A percentile compares a stretch with the other conserved stretches of the same genome.
Conservation (phyloP, 164 flowering plant species). For the Macadamia integrifolia region DNA sequence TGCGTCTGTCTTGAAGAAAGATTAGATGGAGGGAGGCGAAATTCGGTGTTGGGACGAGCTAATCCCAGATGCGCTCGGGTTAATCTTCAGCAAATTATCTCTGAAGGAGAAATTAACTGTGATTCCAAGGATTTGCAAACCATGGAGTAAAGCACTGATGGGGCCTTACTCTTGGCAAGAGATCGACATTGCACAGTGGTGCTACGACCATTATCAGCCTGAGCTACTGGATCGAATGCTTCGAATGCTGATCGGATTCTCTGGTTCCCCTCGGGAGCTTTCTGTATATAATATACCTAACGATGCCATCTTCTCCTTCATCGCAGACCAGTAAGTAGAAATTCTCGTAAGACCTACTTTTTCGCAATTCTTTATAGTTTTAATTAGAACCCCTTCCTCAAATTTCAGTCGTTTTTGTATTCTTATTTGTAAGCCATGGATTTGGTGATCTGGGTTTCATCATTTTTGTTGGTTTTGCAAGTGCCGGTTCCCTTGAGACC, state of each 20-base stretch:
- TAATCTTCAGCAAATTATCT: constrained; percentile 65
- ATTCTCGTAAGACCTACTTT: not conserved
- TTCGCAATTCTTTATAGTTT: too few relatives aligned
- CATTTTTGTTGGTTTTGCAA: constrained; percentile 22
- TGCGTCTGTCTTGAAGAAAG: not conserved
- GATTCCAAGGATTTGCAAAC: constrained; percentile 80
- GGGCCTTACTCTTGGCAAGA: constrained; percentile 98
- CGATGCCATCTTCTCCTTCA: constrained; percentile 38
- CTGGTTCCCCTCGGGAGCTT: constrained; percentile 58
- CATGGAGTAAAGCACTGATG: constrained; percentile 60
- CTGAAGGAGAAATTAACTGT: constrained; percentile 65
- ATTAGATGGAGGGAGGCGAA: constrained; percentile 48
- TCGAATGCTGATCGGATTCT: constrained; percentile 53
- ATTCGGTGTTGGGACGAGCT: constrained; percentile 69
- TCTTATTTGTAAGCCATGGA: not conserved
- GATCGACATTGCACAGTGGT: constrained; percentile 86
- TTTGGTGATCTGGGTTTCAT: constrained; percentile 3
- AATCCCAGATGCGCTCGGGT: constrained; percentile 71
- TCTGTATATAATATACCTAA: constrained; percentile 35
- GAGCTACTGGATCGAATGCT: constrained; percentile 46
- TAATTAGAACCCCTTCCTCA: not conserved
- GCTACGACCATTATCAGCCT: constrained; percentile 36
- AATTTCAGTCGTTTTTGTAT: not conserved
- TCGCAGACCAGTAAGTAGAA: constrained; percentile 64
- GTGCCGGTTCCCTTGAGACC: constrained; percentile 56